Evolutionary conservation across 345 rosid genomes (phyloP), one percentile per base, ranked within the genome.

Genomic region (Gossypium raimondii): DNA sequence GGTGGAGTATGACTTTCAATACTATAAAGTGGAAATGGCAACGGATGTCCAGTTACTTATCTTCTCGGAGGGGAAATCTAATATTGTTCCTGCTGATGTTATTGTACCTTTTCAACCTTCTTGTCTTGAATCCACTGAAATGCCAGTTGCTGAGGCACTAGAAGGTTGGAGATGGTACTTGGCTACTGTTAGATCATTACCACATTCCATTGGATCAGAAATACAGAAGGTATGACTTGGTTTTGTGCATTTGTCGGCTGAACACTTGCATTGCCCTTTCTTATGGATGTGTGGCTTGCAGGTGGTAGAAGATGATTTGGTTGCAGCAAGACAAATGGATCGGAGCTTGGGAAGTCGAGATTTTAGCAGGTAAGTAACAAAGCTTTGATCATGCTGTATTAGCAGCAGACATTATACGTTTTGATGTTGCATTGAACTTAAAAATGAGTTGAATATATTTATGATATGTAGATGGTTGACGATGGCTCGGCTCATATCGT

Each of bases 111-210:
- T 93, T 81, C 91, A 82, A 78, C 98, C 98, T 73, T 83, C 89
- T 61, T 83, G 84, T 4, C 80, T 75, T 3, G 79, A 78, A 75
- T 63, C 82, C 18, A 12, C 72, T 3, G 88, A 85, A 76, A 84
- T 48, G 34, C 87, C 80, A 47, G 59, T 81, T 67, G 75, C 84
- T 10, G 92, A 91, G 81, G 65, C 84, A 45, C 74, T 75, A 20
- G 85, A 87, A 45, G 87, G 94, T 72, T 95, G 98, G 98, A 93
- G 98, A 76, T 93, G 92, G 86, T 95, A 91, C 86, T 80, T 95
- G 82, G 89, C 94, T 66, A 83, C 91, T 62, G 84, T 90, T 76
- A 87, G 92, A 83, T 83, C 90, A 10, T 67, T 91, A 82, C 78
- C 96, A 0, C 97, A 91, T 86, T 72, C 92, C 41, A 87, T 93